Percentiles rank a stretch among this genome's conserved stretches.
Evolutionary conservation across 805 yeast genomes (phyloP).

Genomic region (Groenewaldozyma salmanticensis): DNA sequence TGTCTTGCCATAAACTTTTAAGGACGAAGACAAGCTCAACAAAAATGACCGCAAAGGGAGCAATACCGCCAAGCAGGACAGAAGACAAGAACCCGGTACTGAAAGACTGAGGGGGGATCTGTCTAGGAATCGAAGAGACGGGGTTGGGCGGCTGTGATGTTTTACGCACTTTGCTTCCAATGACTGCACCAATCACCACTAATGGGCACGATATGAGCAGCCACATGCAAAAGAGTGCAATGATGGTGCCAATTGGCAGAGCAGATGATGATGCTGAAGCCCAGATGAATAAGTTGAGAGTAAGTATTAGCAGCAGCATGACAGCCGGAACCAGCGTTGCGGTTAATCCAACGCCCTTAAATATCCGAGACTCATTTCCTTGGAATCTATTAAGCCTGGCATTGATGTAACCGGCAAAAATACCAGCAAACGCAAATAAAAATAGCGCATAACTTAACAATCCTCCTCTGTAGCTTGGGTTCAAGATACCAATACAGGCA

Average conservation of each 20-base stretch:
- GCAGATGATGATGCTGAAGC: constrained; percentile 66
- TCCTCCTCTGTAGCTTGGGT: constrained; percentile 61
- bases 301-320: constrained; percentile 40
- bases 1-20: constrained; percentile 71
- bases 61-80: constrained; percentile 45
- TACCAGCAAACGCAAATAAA: constrained; percentile 59
- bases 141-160: constrained; percentile 17
- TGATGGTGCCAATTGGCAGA: constrained; percentile 67
- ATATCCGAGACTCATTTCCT: constrained; percentile 29
- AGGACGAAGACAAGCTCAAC: constrained; percentile 67
- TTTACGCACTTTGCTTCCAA: constrained; percentile 28
- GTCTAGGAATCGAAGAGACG: constrained; percentile 26
- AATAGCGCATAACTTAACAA: constrained; percentile 50
- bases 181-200: constrained; percentile 53
- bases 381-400: constrained; percentile 52
- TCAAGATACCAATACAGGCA: constrained; percentile 43
- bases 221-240: constrained; percentile 49
- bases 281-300: constrained; percentile 64
- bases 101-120: constrained; percentile 18
- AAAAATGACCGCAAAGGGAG: constrained; percentile 74
- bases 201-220: constrained; percentile 64
- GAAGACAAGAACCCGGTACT: constrained; percentile 8
- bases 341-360: constrained; percentile 24
- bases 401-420: constrained; percentile 65
- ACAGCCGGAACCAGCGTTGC: constrained; percentile 25